These are phyloP conservation scores for Pyrus communis DNA, from an alignment of 306 rosid species.

Conservation along the genomic window DNA sequence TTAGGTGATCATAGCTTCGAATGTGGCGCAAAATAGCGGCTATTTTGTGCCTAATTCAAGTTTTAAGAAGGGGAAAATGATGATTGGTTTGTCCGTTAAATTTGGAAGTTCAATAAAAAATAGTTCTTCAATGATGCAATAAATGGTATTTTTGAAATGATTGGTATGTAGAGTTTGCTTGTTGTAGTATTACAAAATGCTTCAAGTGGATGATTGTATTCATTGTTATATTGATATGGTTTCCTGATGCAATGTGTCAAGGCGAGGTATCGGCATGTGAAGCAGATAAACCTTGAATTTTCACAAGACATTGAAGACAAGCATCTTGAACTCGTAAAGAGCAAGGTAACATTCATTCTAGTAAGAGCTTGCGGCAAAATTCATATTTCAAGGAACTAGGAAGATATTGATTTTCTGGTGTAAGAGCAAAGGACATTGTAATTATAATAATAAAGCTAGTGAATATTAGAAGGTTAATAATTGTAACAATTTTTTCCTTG, in stretches of 20 bases:
- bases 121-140: neutral
- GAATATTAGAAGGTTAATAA: neutral
- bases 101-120: neutral
- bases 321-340: constrained; percentile 51
- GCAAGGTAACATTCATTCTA: constrained; percentile 40
- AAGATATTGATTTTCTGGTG: neutral
- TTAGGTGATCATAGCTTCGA: neutral
- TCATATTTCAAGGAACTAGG: neutral
- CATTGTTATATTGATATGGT: constrained; percentile 10
- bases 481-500: neutral
- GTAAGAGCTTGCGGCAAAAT: neutral
- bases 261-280: constrained; percentile 56
- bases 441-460: neutral
- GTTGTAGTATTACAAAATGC: neutral
- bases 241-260: constrained; percentile 23
- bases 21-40: neutral
- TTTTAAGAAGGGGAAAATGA: neutral
- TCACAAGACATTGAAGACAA: constrained; percentile 67
- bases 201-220: neutral
- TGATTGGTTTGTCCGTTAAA: neutral
- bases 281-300: constrained; percentile 66
- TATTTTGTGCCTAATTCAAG: neutral
- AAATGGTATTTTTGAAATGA: neutral
- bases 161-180: neutral
- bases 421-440: neutral